Evolutionary conservation across 1,284 basidiomycete species (phyloP), one percentile per base, ranked within the genome.

Genomic region (Trametes polyzona): DNA sequence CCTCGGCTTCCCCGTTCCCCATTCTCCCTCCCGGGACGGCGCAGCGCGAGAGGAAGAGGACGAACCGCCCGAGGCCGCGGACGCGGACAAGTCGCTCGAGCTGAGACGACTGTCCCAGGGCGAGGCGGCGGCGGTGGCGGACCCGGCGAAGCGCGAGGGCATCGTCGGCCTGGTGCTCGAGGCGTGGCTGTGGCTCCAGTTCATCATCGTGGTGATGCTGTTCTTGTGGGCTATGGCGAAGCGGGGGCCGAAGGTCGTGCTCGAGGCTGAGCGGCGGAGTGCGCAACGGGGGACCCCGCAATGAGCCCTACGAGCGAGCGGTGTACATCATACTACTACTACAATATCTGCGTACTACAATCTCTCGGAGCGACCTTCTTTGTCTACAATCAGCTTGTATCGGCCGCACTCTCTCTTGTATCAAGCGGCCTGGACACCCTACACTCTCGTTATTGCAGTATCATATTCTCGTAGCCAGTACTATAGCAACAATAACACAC

Each of bases 111-210:
- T 51, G 40, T 43, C 55, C 12, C 40, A 47, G 21, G 52, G 44
- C 23, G 46, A 42, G 24, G 57, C 52, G 4, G 50, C 52, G 17
- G 58, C 57, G 17, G 37, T 60, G 17, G 40, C 55, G 47, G 53
- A 61, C 52, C 65, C 69, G 47, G 63, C 62, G 47, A 69, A 65
- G 63, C 63, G 71, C 50, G 70, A 70, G 29, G 76, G 79, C 19
- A 66, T 83, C 40, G 77, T 78, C 12, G 76, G 74, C 26, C 71
- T 87, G 49, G 69, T 91, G 58, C 65, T 92, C 40, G 86, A 90
- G 72, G 67, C 88, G 21, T 92, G 90, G 90, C 70, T 92, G 55
- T 90, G 90, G 89, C 69, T 91, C 50, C 90, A 92, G 71, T 92
- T 92, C 67, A 74, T 69, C 8, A 77, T 91, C 57, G 83, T 92